Evolutionary conservation across 2,329 filamentous ascomycete species (phyloP), one percentile per base, ranked within the genome.

Genomic region (Apiospora malaysiana): DNA sequence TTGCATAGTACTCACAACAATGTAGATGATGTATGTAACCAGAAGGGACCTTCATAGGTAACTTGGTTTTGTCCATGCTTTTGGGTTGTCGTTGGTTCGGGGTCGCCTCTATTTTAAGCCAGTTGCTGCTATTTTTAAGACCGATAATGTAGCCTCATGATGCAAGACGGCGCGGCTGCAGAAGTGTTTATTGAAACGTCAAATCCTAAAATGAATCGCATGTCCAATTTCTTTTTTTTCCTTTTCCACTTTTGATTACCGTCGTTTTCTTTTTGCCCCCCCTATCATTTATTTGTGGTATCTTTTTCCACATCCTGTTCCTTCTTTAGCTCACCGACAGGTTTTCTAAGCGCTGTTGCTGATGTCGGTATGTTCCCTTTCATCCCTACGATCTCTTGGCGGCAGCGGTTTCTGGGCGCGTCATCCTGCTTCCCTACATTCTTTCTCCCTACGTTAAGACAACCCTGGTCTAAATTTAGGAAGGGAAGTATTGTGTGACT

Each of bases 61-160:
- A 23, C 16, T 72, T 68, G 65, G 66, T 65, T 73, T 75, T 77
- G 72, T 74, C 75, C 74, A 74, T 76, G 74, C 73, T 77, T 71
- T 73, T 70, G 71, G 69, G 69, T 73, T 18, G 51, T 37, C 16
- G 51, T 59, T 59, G 32, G 56, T 63, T 63, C 56, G 40, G 56
- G 32, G 27, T n/a, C 56, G 56, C 21, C 56, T 40, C 68, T 68
- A 65, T 68, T 70, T 65, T 65, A 32, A 66, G 66, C 27, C 23
- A 18, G n/a, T 21, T 70, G 27, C 49, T 69, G 65, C 59, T 68
- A 63, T 63, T 63, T 63, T 71, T 68, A 47, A 25, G 49, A 42
- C 56, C 21, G 56, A 40, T 12, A n/a, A 46, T 27, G 49, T 56
- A 71, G 70, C 70, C 70, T 66, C 70, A 71, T 66, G 51, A 68